Evolutionary conservation across 305 asterid species (phyloP), one percentile per base, ranked within the genome.

Genomic region (Fraxinus dipetala): DNA sequence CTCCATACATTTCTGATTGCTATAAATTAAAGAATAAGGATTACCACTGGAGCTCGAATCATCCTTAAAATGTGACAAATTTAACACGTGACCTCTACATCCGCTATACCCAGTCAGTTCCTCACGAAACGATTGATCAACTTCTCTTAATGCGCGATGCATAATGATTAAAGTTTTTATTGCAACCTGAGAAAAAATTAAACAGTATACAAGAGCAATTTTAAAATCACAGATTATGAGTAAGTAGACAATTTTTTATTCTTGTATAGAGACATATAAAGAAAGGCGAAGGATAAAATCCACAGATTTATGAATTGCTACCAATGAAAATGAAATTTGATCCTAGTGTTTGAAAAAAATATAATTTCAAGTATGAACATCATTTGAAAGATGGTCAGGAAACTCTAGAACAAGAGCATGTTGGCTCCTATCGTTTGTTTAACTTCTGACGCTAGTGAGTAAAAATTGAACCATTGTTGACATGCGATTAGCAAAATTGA

Each of bases 101-200:
- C 70, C 78, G 83, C 85, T 87, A 85, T 89, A 92, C 80, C 59
- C 75, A 72, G 88, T 84, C 67, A 95, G 86, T 88, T 95, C 98
- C 85, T 91, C 94, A 18, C 85, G 84, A 85, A 93, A 92, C 65
- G 98, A 90, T 16, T 83, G 89, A 70, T 95, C 98, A 40, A 91
- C 97, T 86, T 95, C 98, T 89, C 97, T 90, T 83, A 95, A 36
- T 61, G 94, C 96, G 7, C 97, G 95, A 86, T 95, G 98, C 78
- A 95, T 85, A 43, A 95, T 91, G 80, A 95, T 88, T 92, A 95
- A 88, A 73, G 93, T 84, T 89, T 95, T 95, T 83, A 93, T 84
- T 34, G 98, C 98, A 79, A 93, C 97, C 98, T 93, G 89, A 83
- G 82, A 31, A 0, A 73, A 79, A 20, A 43, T 22, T 61, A 75